Conservation (phyloP, 352 stramenopile genomes). For the Phytophthora boehmeriae region DNA sequence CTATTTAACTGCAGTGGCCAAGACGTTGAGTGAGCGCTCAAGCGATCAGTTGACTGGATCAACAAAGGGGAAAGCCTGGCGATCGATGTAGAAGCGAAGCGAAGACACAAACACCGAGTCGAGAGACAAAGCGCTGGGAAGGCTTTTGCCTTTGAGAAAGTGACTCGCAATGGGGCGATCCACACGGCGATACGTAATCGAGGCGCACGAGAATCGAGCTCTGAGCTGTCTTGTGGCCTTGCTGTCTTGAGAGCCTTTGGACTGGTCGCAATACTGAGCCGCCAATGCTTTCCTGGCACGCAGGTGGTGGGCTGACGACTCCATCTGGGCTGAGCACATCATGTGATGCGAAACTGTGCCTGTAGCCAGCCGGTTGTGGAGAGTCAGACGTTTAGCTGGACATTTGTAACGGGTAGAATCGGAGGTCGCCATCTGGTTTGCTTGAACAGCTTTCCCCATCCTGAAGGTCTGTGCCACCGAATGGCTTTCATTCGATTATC, state of each 20-base stretch:
- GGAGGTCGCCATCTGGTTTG: no score
- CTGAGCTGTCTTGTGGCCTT: no score
- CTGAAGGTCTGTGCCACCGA: no score
- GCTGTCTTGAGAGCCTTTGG: constrained; percentile 3
- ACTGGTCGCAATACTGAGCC: constrained; percentile 15
- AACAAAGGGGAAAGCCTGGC: constrained; percentile 5
- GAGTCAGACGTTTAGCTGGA: constrained; percentile 18
- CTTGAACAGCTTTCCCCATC: no score
- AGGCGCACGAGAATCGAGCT: no score
- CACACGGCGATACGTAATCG: no score
- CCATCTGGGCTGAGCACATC: constrained; percentile 13
- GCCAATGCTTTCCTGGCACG: constrained; percentile 15
- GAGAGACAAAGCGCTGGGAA: constrained; percentile 18
- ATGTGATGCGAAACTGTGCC: constrained; percentile 19
- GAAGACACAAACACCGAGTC: constrained; percentile 8
- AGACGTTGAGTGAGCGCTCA: not conserved
- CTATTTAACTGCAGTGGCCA: not conserved
- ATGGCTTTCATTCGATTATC: no score
- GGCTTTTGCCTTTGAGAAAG: constrained; percentile 1
- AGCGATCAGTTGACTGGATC: not conserved
- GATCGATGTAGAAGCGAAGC: constrained; percentile 35
- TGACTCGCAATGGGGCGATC: no score
- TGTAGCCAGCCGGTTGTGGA: constrained; percentile 12
- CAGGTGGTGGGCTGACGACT: constrained; percentile 20
- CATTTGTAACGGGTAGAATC: constrained; percentile 11